Evolutionary conservation across 2,329 filamentous ascomycete species (phyloP).

Genomic region (Ophiognomonia clavigignenti-juglandacearum): DNA sequence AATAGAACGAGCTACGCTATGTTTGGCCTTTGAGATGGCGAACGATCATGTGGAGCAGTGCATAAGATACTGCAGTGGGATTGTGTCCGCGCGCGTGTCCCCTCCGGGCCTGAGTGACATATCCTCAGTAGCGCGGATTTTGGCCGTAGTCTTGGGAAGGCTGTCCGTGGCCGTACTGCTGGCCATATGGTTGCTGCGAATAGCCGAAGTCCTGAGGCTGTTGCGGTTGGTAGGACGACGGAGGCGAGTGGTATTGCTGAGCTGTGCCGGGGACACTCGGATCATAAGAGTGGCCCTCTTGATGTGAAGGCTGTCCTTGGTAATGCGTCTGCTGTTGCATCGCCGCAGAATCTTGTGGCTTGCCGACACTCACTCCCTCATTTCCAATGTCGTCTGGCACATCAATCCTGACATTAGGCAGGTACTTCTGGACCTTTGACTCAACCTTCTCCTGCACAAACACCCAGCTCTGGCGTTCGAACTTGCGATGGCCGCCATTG

Average conservation of each 20-base stretch:
- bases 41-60: no score
- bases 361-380: slow-evolving; percentile 38
- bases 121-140: background rate
- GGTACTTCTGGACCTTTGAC: slow-evolving; percentile 39
- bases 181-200: background rate
- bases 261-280: background rate
- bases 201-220: background rate
- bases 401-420: slow-evolving; percentile 39
- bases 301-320: background rate
- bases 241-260: no score
- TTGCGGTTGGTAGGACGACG: no score
- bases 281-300: background rate
- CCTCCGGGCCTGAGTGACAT: no score
- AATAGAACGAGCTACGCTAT: no score
- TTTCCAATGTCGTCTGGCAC: slow-evolving; percentile 44
- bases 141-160: background rate
- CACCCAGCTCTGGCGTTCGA: slow-evolving; percentile 40
- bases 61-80: no score
- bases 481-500: slow-evolving; percentile 42
- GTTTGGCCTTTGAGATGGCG: no score
- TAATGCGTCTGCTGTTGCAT: background rate
- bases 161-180: background rate
- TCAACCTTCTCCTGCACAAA: slow-evolving; percentile 42
- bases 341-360: background rate
- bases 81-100: no score